Evolutionary conservation across 768 basidiomycete species (phyloP).

Genomic region (Zangia roseola): DNA sequence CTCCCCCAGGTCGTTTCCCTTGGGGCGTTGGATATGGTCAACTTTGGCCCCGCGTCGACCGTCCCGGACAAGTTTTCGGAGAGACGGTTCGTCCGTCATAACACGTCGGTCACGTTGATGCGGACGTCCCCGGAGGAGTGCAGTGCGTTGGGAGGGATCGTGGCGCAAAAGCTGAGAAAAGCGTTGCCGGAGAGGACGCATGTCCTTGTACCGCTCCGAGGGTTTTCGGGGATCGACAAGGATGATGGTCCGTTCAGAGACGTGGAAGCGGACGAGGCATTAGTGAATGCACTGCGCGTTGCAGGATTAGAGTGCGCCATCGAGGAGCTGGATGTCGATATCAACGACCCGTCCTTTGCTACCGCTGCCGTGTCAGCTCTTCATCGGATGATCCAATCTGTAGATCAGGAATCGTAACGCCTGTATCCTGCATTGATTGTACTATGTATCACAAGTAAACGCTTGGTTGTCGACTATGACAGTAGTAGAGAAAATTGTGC

Average conservation of each 20-base stretch:
- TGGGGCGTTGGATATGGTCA: slow-evolving; percentile 35
- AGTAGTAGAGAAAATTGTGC: slow-evolving; percentile 12
- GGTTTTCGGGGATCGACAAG: slow-evolving; percentile 27
- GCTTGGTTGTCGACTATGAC: slow-evolving; percentile 10
- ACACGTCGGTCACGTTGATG: slow-evolving; percentile 31
- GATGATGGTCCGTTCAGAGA: slow-evolving; percentile 26
- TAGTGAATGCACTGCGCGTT: slow-evolving; percentile 18
- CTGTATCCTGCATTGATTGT: background rate
- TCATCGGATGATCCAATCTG: slow-evolving; percentile 15
- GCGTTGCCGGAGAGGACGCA: slow-evolving; percentile 16
- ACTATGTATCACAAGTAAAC: background rate
- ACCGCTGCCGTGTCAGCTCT: slow-evolving; percentile 13
- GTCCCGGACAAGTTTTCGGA: slow-evolving; percentile 18
- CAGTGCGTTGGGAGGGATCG: slow-evolving; percentile 17
- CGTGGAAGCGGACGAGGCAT: slow-evolving; percentile 21
- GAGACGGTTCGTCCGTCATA: slow-evolving; percentile 24
- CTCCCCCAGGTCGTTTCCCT: slow-evolving; percentile 32
- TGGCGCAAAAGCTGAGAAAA: slow-evolving; percentile 19
- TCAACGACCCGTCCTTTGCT: slow-evolving; percentile 28
- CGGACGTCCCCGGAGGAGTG: slow-evolving; percentile 29
- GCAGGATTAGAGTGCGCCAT: slow-evolving; percentile 15
- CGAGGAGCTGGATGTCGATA: slow-evolving; percentile 24
- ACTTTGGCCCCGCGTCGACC: slow-evolving; percentile 31
- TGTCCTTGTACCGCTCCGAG: slow-evolving; percentile 24
- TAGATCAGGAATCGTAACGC: slow-evolving; percentile 1